phyloP scores from a whole-genome alignment of 768 basidiomycete species.

The Phanerodontia chrysosporium region DNA sequence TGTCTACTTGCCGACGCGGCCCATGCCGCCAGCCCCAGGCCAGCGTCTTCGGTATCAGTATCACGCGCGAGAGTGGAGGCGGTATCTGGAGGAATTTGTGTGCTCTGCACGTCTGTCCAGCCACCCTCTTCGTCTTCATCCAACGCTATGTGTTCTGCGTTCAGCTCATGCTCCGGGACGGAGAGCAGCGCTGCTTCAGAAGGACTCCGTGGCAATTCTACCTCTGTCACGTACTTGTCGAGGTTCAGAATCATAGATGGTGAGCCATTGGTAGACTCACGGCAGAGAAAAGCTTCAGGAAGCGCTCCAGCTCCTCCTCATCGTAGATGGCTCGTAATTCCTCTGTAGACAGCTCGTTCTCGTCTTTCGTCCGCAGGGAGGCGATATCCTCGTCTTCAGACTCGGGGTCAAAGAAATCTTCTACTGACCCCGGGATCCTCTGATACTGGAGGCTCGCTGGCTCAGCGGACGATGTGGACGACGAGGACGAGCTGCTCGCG shows the following conservation, averaged over 20 bases:
- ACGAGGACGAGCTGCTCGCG: background rate
- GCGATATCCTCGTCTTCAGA: background rate
- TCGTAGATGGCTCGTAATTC: conserved; percentile 58
- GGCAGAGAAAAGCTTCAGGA: conserved; percentile 55
- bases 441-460: background rate
- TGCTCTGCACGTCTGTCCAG: background rate
- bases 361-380: background rate
- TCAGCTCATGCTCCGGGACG: background rate
- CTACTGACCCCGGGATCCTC: background rate
- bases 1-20: conserved; percentile 13
- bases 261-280: conserved; percentile 34
- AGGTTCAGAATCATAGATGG: background rate
- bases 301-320: conserved; percentile 59
- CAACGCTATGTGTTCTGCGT: background rate
- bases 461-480: background rate
- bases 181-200: background rate
- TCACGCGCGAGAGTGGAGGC: background rate
- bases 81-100: background rate
- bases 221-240: conserved; percentile 57
- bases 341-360: conserved; percentile 41
- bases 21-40: conserved; percentile 3
- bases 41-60: background rate
- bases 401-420: background rate
- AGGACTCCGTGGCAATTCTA: conserved; percentile 27
- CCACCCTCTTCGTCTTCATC: background rate